phyloP scores from a whole-genome alignment of 169 alveolate species.

The Plasmodium billcollinsi region DNA sequence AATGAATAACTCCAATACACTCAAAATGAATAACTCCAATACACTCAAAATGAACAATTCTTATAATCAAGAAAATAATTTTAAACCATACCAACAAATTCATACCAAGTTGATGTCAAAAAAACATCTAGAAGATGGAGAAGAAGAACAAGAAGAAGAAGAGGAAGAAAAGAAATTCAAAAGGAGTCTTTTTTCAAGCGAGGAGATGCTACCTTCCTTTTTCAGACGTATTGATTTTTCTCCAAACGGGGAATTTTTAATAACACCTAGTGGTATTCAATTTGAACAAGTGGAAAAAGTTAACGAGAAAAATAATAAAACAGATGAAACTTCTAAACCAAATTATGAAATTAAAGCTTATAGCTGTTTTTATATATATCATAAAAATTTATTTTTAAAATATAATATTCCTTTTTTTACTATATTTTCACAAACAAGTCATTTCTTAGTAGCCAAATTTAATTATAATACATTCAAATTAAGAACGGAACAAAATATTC shows the following conservation, averaged over 20 bases:
- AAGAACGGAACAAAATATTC: conserved; percentile 49
- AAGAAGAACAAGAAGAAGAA: conserved; percentile 47
- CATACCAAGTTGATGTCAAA: no score
- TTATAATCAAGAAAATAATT: conserved; percentile 36
- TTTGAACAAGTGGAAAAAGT: conserved; percentile 71
- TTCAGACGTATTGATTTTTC: conserved; percentile 93
- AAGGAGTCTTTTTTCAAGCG: conserved; percentile 88
- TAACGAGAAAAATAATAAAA: conserved; percentile 37
- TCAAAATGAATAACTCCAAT: neutral
- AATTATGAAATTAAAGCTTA: conserved; percentile 57
- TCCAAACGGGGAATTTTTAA: conserved; percentile 90
- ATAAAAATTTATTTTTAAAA: conserved; percentile 60
- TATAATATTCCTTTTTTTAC: conserved; percentile 75
- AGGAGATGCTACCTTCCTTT: conserved; percentile 89
- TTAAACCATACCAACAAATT: neutral
- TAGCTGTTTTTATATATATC: conserved; percentile 76
- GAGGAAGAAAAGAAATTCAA: conserved; percentile 72
- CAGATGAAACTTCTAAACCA: conserved; percentile 56
- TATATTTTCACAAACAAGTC: conserved; percentile 72
- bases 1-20: neutral
- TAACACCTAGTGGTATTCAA: conserved; percentile 91
- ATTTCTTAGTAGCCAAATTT: conserved; percentile 75
- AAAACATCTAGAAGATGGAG: neutral
- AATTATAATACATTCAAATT: conserved; percentile 60
- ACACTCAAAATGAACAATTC: neutral